These are phyloP conservation scores for Pinus taeda DNA, from an alignment of 75 land plant genomes.

Conservation along the genomic window DNA sequence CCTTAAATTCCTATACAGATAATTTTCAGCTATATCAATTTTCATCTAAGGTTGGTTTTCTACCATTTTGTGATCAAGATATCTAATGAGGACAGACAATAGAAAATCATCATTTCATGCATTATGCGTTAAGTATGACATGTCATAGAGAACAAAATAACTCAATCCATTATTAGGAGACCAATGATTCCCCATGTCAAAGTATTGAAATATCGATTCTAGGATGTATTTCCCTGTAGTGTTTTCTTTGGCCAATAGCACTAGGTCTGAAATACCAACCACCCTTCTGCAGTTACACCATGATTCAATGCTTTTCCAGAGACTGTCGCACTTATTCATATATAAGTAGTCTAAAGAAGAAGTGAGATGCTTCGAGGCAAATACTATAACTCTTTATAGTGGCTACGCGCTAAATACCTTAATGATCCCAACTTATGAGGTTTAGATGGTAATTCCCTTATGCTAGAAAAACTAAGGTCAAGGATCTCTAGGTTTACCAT, in stretches of 20 bases:
- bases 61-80: conserved; percentile 89
- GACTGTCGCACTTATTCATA: neutral
- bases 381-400: neutral
- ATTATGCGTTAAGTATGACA: neutral
- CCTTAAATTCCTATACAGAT: too few relatives aligned
- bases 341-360: neutral
- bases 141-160: conserved; percentile 41
- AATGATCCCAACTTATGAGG: neutral
- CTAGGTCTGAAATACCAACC: neutral
- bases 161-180: conserved; percentile 56
- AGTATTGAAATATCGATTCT: too few relatives aligned
- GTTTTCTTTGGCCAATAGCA: neutral
- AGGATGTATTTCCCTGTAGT: too few relatives aligned
- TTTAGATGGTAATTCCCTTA: neutral
- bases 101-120: conserved; percentile 52
- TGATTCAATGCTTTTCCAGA: neutral
- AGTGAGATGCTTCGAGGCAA: neutral
- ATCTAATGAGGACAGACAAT: conserved; percentile 60
- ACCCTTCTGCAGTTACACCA: neutral
- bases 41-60: conserved; percentile 46
- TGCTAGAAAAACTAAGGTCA: neutral
- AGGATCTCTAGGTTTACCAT: neutral
- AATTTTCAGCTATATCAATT: conserved; percentile 15
- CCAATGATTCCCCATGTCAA: conserved; percentile 25
- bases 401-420: neutral